A percentile compares a stretch with the other conserved stretches of the same genome.
Conservation (phyloP, 2,329 filamentous ascomycete genomes). For the Hirsutella minnesotensis region DNA sequence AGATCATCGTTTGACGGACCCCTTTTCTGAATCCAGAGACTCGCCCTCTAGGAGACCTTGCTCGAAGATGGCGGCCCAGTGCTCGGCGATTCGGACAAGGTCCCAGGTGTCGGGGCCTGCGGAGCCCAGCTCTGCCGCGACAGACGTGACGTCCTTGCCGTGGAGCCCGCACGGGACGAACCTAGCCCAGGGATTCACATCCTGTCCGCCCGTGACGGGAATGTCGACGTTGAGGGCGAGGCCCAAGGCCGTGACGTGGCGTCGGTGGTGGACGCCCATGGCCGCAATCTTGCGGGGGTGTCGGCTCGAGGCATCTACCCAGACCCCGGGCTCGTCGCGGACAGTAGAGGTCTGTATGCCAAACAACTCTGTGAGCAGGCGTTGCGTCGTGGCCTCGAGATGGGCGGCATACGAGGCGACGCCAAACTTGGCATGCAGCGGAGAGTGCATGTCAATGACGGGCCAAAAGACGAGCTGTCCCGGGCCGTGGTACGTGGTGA, state of each 20-base stretch:
- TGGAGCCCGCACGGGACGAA: slow-evolving; percentile 87
- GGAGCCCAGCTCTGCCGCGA: slow-evolving; percentile 39
- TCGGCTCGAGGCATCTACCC: slow-evolving; percentile 35
- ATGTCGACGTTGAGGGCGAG: slow-evolving; percentile 68
- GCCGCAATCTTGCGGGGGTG: slow-evolving; percentile 67
- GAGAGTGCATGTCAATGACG: slow-evolving; percentile 63
- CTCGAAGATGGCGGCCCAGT: slow-evolving; percentile 22
- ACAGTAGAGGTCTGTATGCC: slow-evolving; percentile 45
- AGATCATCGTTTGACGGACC: too few relatives aligned
- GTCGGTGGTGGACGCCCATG: slow-evolving; percentile 78
- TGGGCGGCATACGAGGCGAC: slow-evolving; percentile 67
- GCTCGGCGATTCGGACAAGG: slow-evolving; percentile 15
- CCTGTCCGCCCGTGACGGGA: slow-evolving; percentile 30
- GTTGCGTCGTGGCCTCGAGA: slow-evolving; percentile 66
- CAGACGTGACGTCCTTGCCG: slow-evolving; percentile 67
- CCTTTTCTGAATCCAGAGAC: too few relatives aligned
- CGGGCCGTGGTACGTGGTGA: slow-evolving; percentile 91
- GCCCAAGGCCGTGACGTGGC: slow-evolving; percentile 76
- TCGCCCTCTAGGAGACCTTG: slow-evolving; percentile 17
- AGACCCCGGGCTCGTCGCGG: slow-evolving; percentile 77
- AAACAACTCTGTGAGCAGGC: slow-evolving; percentile 43
- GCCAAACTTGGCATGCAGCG: slow-evolving; percentile 43
- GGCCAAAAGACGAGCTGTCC: slow-evolving; percentile 92
- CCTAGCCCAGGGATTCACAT: slow-evolving; percentile 44
- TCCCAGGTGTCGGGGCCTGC: slow-evolving; percentile 11